A percentile compares a stretch with the other conserved stretches of the same genome.
These are phyloP conservation scores for Oenanthe javanica DNA, from an alignment of 140 eudicot species.

Conservation along the genomic window DNA sequence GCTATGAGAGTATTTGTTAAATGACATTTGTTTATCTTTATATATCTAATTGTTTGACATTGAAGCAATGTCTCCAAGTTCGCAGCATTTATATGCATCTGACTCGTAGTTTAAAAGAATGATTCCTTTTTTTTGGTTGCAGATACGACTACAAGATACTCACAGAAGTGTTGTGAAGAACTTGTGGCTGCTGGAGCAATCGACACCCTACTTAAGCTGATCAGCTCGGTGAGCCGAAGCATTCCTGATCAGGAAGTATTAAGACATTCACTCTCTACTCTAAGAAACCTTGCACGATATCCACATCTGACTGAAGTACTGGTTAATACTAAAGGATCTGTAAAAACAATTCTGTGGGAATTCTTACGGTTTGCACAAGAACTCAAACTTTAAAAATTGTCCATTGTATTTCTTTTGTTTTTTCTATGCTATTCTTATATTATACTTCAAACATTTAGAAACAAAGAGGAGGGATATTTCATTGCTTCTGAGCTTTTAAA, in stretches of 20 bases:
- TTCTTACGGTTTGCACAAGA: slow-evolving; percentile 47
- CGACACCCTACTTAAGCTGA: slow-evolving; percentile 46
- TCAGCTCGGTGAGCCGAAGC: slow-evolving; percentile 76
- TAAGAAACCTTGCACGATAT: slow-evolving; percentile 71
- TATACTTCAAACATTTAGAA: slow-evolving; percentile 30
- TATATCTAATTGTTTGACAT: background rate
- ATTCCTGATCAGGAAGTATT: slow-evolving; percentile 85
- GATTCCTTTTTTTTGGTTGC: slow-evolving; percentile 2
- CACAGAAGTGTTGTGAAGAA: slow-evolving; percentile 79
- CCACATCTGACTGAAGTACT: slow-evolving; percentile 55
- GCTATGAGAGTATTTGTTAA: background rate
- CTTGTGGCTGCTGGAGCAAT: slow-evolving; percentile 89
- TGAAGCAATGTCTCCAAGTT: background rate
- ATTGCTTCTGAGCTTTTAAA: slow-evolving; percentile 67
- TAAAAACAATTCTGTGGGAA: slow-evolving; percentile 62
- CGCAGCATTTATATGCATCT: background rate
- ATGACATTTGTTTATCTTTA: background rate
- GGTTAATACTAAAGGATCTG: slow-evolving; percentile 35
- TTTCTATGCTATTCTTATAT: background rate
- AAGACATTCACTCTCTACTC: slow-evolving; percentile 58
- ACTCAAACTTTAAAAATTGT: background rate
- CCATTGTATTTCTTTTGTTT: background rate
- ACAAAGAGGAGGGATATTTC: slow-evolving; percentile 75
- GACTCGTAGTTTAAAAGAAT: background rate
- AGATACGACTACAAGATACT: slow-evolving; percentile 74